Conservation (phyloP, 306 rosid genomes). For the Fragaria vesca region DNA sequence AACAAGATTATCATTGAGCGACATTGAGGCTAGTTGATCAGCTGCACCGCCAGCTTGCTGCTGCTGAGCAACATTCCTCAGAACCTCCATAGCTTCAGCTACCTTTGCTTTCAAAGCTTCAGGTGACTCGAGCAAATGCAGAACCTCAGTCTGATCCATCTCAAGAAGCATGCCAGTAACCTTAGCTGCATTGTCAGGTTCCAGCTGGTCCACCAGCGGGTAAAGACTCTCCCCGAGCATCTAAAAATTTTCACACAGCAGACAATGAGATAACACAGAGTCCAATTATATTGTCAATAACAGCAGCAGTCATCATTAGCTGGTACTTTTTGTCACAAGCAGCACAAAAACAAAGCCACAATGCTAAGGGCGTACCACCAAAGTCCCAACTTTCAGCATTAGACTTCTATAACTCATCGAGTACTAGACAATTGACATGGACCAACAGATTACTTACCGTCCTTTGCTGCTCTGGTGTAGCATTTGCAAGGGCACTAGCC, state of each 20-base stretch:
- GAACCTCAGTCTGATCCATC: slow-evolving; percentile 98
- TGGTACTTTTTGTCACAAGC: not conserved
- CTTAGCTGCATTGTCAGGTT: slow-evolving; percentile 94
- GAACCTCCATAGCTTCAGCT: slow-evolving; percentile 96
- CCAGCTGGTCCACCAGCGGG: slow-evolving; percentile 97
- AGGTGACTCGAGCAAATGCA: slow-evolving; percentile 96
- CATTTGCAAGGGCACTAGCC: slow-evolving; percentile 93
- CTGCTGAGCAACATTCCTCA: slow-evolving; percentile 90
- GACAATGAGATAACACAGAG: not conserved
- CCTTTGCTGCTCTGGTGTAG: slow-evolving; percentile 95
- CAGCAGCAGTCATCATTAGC: not conserved
- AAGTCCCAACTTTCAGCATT: not conserved
- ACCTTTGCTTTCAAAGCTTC: slow-evolving; percentile 97
- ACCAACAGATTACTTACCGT: slow-evolving; percentile 49
- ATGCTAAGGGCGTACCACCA: too few relatives aligned
- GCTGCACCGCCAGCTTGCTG: slow-evolving; percentile 83
- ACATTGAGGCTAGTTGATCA: slow-evolving; percentile 76
- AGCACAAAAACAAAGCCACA: not conserved
- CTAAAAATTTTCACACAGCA: slow-evolving; percentile 38
- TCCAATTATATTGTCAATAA: not conserved
- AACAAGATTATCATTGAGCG: slow-evolving; percentile 75
- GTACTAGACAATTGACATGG: not conserved
- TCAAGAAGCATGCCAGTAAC: slow-evolving; percentile 99
- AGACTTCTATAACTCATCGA: not conserved
- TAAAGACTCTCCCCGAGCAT: slow-evolving; percentile 98